These are phyloP conservation scores for Amanita exitialis DNA, from an alignment of 768 basidiomycete species.

Conservation along the genomic window DNA sequence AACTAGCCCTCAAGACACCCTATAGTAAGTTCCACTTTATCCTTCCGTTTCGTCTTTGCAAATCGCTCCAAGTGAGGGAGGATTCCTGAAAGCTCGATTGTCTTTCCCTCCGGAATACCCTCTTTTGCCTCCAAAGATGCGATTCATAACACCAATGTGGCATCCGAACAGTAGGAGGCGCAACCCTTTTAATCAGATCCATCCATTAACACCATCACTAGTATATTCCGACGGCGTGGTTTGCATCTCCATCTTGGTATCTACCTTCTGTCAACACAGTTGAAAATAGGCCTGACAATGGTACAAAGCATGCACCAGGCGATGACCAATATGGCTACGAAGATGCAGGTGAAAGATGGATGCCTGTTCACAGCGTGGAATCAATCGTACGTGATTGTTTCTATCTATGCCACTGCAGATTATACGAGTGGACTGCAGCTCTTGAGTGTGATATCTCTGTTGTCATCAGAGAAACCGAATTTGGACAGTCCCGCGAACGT, in stretches of 20 bases:
- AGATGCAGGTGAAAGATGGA: slow-evolving; percentile 93
- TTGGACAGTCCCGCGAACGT: slow-evolving; percentile 93
- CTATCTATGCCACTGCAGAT: not conserved
- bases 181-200: not conserved
- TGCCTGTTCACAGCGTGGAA: slow-evolving; percentile 95
- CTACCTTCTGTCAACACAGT: not conserved
- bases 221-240: slow-evolving; percentile 91
- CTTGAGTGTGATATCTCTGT: slow-evolving; percentile 89
- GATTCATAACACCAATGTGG: slow-evolving; percentile 91
- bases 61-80: slow-evolving; percentile 68
- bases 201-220: slow-evolving; percentile 21
- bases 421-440: slow-evolving; percentile 41
- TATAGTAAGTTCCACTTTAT: slow-evolving; percentile 55
- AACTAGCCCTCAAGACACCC: slow-evolving; percentile 77
- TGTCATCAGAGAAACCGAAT: slow-evolving; percentile 88
- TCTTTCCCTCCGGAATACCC: slow-evolving; percentile 90
- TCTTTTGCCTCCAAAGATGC: slow-evolving; percentile 89
- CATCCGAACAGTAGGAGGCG: slow-evolving; percentile 87
- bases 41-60: slow-evolving; percentile 7
- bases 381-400: slow-evolving; percentile 63
- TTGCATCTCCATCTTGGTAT: slow-evolving; percentile 90
- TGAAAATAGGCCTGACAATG: not conserved
- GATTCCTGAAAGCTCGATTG: slow-evolving; percentile 86
- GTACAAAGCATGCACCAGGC: slow-evolving; percentile 77
- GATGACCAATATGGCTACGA: slow-evolving; percentile 97